Evolutionary conservation across 306 rosid species (phyloP).

Genomic region (Medicago arabica): DNA sequence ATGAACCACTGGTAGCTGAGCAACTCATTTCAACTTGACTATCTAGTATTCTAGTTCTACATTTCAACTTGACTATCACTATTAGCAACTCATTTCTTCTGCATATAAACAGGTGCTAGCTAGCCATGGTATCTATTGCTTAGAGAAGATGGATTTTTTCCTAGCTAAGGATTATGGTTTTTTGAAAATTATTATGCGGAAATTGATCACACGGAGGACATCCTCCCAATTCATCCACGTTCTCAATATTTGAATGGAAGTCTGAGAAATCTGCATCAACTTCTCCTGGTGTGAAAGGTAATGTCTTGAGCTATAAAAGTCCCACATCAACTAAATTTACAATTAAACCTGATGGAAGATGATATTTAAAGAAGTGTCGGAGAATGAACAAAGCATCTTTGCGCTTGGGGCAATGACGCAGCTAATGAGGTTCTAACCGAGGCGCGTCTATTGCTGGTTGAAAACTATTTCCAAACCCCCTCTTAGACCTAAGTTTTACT

Average conservation of each 20-base stretch:
- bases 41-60: neutral
- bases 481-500: slow-evolving; percentile 3
- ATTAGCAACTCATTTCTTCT: neutral
- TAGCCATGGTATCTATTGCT: neutral
- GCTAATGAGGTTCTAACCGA: slow-evolving; percentile 15
- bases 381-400: rapidly evolving
- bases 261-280: neutral
- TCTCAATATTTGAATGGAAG: neutral
- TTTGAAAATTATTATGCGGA: neutral
- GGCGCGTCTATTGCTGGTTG: slow-evolving; percentile 33
- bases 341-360: neutral
- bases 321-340: slow-evolving; percentile 13
- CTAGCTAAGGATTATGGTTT: neutral
- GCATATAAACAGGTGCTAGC: neutral
- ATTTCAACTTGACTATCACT: neutral
- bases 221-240: neutral
- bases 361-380: neutral
- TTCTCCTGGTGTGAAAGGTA: neutral
- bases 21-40: neutral
- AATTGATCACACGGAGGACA: neutral
- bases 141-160: neutral
- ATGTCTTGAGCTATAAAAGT: slow-evolving; percentile 1
- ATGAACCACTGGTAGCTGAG: neutral
- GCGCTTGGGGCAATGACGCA: slow-evolving; percentile 28
- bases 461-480: slow-evolving; percentile 33